These are phyloP conservation scores for Kodamaea plutei DNA, from an alignment of 1,139 yeast species.

Conservation along the genomic window DNA sequence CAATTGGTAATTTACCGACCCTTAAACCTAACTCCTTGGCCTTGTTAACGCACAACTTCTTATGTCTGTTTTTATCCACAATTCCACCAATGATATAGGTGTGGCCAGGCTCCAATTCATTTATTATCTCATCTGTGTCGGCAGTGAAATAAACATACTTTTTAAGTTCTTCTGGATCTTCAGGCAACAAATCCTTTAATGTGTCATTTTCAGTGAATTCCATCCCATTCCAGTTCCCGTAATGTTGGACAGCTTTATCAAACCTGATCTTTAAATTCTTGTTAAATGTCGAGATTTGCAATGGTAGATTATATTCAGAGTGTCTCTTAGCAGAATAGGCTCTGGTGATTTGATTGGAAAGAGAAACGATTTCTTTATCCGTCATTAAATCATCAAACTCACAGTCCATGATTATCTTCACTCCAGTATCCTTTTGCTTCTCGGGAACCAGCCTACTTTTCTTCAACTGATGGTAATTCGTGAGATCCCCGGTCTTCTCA, in stretches of 20 bases:
- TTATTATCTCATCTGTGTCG: constrained; percentile 67
- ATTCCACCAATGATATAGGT: constrained; percentile 93
- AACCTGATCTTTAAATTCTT: constrained; percentile 65
- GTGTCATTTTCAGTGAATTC: constrained; percentile 46
- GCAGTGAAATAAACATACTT: constrained; percentile 75
- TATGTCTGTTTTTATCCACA: constrained; percentile 92
- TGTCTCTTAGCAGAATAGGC: constrained; percentile 75
- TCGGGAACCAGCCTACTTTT: constrained; percentile 32
- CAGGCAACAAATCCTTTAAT: constrained; percentile 32
- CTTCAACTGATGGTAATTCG: constrained; percentile 24
- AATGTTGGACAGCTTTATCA: constrained; percentile 56
- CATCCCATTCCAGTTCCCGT: constrained; percentile 63
- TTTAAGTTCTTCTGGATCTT: constrained; percentile 29
- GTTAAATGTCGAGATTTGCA: constrained; percentile 63
- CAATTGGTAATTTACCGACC: constrained; percentile 84
- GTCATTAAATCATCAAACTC: constrained; percentile 87
- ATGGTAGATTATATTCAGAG: constrained; percentile 54
- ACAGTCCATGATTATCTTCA: constrained; percentile 72
- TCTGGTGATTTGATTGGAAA: constrained; percentile 77
- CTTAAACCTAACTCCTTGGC: constrained; percentile 69
- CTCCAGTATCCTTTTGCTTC: constrained; percentile 43
- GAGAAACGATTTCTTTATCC: constrained; percentile 69
- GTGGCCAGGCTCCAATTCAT: constrained; percentile 60
- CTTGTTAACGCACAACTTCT: constrained; percentile 73
- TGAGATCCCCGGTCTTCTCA: constrained; percentile 11